Evolutionary conservation across 1,284 basidiomycete species (phyloP).

Genomic region (Trametes polyzona): DNA sequence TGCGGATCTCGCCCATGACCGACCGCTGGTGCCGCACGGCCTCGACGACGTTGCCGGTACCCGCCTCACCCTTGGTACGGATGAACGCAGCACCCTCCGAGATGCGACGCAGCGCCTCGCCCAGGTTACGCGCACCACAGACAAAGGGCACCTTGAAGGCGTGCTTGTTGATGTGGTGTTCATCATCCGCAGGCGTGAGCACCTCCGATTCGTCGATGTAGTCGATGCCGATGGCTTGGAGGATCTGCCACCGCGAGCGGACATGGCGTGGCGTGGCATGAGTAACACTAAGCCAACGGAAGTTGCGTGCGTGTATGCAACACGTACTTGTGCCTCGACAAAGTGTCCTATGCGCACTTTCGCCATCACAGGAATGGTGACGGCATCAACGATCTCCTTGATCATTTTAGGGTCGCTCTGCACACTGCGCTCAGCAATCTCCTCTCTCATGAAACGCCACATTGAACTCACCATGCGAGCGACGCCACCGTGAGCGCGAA

Average conservation of each 20-base stretch:
- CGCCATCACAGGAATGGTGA: constrained; percentile 93
- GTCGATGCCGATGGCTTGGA: constrained; percentile 94
- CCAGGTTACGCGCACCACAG: constrained; percentile 79
- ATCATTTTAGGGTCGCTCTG: constrained; percentile 97
- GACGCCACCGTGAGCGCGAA: constrained; percentile 88
- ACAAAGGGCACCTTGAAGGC: constrained; percentile 89
- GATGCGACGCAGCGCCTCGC: constrained; percentile 95
- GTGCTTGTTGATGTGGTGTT: constrained; percentile 87
- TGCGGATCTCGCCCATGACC: constrained; percentile 85
- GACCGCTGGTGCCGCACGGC: constrained; percentile 92
- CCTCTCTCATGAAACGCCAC: constrained; percentile 1
- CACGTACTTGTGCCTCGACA: constrained; percentile 85
- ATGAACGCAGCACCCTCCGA: constrained; percentile 98
- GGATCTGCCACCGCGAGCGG: constrained; percentile 62
- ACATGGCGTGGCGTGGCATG: background rate
- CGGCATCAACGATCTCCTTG: constrained; percentile 91
- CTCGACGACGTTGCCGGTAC: constrained; percentile 98
- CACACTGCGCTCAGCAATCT: constrained; percentile 3
- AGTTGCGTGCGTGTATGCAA: background rate
- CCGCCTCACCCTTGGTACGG: constrained; percentile 96
- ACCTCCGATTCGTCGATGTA: constrained; percentile 99
- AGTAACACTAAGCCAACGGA: background rate
- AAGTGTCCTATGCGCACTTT: constrained; percentile 97
- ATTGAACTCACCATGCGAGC: constrained; percentile 80
- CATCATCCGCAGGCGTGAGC: constrained; percentile 93